phyloP scores from a whole-genome alignment of 352 stramenopile genomes.

The Phytophthora meadii region DNA sequence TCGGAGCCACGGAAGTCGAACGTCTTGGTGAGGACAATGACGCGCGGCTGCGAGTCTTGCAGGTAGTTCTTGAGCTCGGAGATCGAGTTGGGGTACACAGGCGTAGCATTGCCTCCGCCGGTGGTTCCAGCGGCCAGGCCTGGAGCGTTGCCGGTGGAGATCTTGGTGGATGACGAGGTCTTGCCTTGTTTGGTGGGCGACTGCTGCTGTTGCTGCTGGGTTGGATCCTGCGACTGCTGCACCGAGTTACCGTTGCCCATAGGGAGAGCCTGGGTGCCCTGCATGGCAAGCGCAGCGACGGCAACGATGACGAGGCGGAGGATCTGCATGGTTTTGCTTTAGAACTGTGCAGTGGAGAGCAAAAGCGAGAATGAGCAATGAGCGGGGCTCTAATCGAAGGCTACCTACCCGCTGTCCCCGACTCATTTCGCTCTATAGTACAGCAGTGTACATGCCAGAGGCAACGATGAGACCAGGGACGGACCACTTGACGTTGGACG shows the following conservation, averaged over 20 bases:
- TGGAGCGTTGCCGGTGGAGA: constrained; percentile 35
- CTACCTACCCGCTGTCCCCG: not conserved
- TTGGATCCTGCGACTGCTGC: constrained; percentile 7
- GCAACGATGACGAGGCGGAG: constrained; percentile 22
- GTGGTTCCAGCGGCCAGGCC: constrained; percentile 41
- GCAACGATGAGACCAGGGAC: not conserved
- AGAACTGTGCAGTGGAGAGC: constrained; percentile 7
- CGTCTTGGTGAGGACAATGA: constrained; percentile 58
- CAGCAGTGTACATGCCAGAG: not conserved
- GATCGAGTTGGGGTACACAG: constrained; percentile 52
- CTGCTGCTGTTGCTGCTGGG: constrained; percentile 5
- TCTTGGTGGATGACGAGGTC: constrained; percentile 7
- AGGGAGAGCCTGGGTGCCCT: constrained; percentile 38
- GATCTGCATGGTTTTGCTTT: constrained; percentile 22
- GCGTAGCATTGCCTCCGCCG: constrained; percentile 43
- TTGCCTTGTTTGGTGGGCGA: constrained; percentile 7
- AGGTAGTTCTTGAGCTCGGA: constrained; percentile 55
- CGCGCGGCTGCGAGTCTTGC: constrained; percentile 44
- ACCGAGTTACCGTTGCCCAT: constrained; percentile 1
- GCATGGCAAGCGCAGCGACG: constrained; percentile 35
- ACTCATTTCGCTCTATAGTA: constrained; percentile 1
- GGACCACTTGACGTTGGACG: constrained; percentile 3
- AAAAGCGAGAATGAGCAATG: constrained; percentile 19
- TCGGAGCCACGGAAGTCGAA: constrained; percentile 67
- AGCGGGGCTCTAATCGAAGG: not conserved